Conservation (phyloP, 2,329 filamentous ascomycete species). For the Talaromyces islandicus region DNA sequence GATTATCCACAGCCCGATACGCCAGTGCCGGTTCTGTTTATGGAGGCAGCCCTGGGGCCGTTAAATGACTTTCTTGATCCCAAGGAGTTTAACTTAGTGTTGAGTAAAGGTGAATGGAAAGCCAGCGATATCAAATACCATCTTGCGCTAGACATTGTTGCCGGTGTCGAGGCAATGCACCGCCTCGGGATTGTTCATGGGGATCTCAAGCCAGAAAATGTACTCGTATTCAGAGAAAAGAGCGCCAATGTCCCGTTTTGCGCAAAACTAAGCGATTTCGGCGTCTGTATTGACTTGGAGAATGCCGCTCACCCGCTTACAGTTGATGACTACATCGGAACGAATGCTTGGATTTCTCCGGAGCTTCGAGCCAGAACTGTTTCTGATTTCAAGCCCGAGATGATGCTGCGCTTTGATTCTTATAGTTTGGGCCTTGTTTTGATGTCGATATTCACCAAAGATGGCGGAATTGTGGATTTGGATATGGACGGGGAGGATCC, state of each 20-base stretch:
- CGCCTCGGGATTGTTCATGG: conserved; percentile 21
- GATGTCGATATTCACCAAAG: conserved; percentile 18
- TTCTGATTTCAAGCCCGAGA: conserved; percentile 15
- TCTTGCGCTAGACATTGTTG: conserved; percentile 18
- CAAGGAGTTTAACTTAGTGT: conserved; percentile 9
- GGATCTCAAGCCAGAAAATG: conserved; percentile 25
- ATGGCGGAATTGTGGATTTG: conserved; percentile 13
- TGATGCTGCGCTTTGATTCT: conserved; percentile 23
- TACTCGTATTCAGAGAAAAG: conserved; percentile 19
- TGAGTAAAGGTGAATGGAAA: conserved; percentile 1
- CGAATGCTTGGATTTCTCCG: conserved; percentile 19
- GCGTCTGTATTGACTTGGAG: conserved; percentile 23
- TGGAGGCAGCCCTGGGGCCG: conserved; percentile 21
- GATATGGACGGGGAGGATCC: conserved; percentile 5
- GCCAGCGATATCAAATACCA: conserved; percentile 16
- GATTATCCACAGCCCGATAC: conserved; percentile 22
- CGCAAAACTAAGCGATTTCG: conserved; percentile 25
- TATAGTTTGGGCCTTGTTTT: conserved; percentile 22
- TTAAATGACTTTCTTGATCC: conserved; percentile 18
- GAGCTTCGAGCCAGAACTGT: conserved; percentile 13
- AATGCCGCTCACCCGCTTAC: conserved; percentile 14
- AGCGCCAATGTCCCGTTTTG: conserved; percentile 18
- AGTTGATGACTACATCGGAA: conserved; percentile 20
- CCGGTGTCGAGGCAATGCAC: conserved; percentile 21
- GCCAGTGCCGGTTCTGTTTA: conserved; percentile 21